phyloP scores from a whole-genome alignment of 2,329 filamentous ascomycete genomes.

The Fusarium buxicola region DNA sequence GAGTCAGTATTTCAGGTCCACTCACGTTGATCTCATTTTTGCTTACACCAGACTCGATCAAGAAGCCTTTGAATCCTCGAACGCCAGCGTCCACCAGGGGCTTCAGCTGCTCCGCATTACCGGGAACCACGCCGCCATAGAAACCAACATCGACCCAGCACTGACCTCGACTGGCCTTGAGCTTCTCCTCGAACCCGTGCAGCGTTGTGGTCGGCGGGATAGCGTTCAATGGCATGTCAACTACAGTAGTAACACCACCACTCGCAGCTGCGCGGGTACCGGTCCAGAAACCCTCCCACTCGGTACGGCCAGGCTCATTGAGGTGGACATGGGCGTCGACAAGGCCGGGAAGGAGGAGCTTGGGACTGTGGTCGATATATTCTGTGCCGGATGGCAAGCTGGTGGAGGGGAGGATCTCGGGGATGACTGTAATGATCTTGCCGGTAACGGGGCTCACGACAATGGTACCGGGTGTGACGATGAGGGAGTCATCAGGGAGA shows the following conservation, averaged over 20 bases:
- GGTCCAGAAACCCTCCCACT: constrained; percentile 98
- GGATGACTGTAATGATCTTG: constrained; percentile 83
- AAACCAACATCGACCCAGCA: constrained; percentile 99
- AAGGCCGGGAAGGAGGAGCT: constrained; percentile 87
- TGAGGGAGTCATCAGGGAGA: constrained; percentile 69
- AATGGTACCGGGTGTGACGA: constrained; percentile 84
- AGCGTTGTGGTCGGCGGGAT: constrained; percentile 96
- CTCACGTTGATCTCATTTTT: not conserved
- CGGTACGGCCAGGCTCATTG: constrained; percentile 94
- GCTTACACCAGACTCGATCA: constrained; percentile 95
- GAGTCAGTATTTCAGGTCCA: constrained; percentile 24
- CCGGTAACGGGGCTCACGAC: constrained; percentile 81
- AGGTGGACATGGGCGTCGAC: constrained; percentile 98
- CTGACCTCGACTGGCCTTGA: constrained; percentile 83
- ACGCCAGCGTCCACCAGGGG: constrained; percentile 87
- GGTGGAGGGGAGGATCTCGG: constrained; percentile 77
- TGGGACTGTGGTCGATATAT: constrained; percentile 87
- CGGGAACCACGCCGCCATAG: constrained; percentile 93
- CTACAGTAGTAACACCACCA: constrained; percentile 93
- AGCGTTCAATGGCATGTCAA: constrained; percentile 98
- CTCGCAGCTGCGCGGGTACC: constrained; percentile 94
- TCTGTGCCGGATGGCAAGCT: constrained; percentile 78
- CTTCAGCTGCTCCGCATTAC: constrained; percentile 83
- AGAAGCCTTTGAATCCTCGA: constrained; percentile 95
- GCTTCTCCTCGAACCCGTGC: constrained; percentile 83